Base-by-base conservation (phyloP, 1,139 yeast species). In the Meyerozyma guilliermondii region DNA sequence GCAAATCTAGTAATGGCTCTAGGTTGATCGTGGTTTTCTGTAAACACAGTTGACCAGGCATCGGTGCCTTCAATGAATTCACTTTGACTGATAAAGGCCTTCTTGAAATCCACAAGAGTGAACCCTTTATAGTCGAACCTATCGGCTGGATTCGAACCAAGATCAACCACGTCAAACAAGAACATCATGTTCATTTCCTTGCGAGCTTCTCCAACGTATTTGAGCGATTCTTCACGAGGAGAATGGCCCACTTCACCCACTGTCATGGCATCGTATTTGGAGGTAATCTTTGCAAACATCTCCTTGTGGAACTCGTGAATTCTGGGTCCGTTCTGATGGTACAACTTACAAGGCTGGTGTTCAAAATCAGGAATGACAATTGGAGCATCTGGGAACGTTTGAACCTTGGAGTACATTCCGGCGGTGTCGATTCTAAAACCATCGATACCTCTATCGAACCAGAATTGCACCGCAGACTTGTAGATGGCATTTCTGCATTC, bases 141-240 rank as follows among this genome's bases (percentile, higher is more conserved):
- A 46, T 54, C 57, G 18, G 43, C 43, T 3, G 51, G 46, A 24
- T 47, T 42, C 9, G 49, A 43, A 17, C 59, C 60, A 11, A 55
- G 41, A 39, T 55, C 58, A 16, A 54, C 59, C 4, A 54, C 49
- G 34, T 56, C 59, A 39, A 57, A 57, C 46, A 55, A 46, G 47
- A 57, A 57, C 53, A 56, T 55, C 61, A 57, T 56, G 46, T 52
- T 57, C 59, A 56, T 52, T 43, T 56, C 60, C 47, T 55, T 54
- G 39, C 54, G 58, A 38, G 48, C 48, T 34, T 58, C 60, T 34
- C 57, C 49, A 36, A 54, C 59, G 35, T 54, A 56, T 39, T 54
- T 53, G 50, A 55, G 48, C 10, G 59, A 50, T 9, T 56, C 56
- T 29, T 54, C 59, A 6, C 54, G 50, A 2, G 53, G 40, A 9